Base-by-base conservation (phyloP, 2,329 filamentous ascomycete genomes). In the Helminthosporium solani region DNA sequence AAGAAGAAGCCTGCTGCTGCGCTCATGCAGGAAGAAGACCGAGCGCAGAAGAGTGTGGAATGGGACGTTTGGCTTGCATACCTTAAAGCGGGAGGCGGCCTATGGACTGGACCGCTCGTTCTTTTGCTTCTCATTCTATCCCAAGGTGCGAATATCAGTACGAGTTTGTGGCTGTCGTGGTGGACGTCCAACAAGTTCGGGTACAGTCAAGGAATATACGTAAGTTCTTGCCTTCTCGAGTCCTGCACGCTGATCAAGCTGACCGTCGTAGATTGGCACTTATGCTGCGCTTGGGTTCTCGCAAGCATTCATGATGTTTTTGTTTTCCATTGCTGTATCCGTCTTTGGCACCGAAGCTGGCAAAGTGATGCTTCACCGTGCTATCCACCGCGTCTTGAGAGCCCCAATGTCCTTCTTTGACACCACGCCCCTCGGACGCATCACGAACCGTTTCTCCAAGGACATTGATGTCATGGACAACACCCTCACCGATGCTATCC, bases 401-500 rank as follows among this genome's bases (percentile, higher is more conserved):
- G 83, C 84, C 3, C 84, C 84, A 1, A 85, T 86, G 90, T 87
- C 88, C 3, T 97, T 97, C 74, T 97, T 97, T 73, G 94, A 99
- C 61, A 97, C 94, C 0, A 97, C 94, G 0, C 94, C 94, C 0
- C 79, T 97, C 1, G 94, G 94, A 16, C 86, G 92, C 30, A 96
- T 97, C 67, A 96, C 90, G 18, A 97, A 97, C 68, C 88, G 94
- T 14, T 97, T 97, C 72, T 95, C 90, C 25, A 87, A 92, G 57
- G 94, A 99, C 63, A 88, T 97, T 33, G 90, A 96, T 63, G 89
- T 94, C 46, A 95, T 97, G 90, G 94, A 97, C 73, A 96, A 96
- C 68, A 89, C 85, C 47, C 74, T 96, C 34, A 87, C 87, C 0
- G 92, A 96, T 60, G 86, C 89, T 3, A 89, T 96, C 72, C 84